phyloP scores from a whole-genome alignment of 306 rosid genomes.

The Trifolium dubium region DNA sequence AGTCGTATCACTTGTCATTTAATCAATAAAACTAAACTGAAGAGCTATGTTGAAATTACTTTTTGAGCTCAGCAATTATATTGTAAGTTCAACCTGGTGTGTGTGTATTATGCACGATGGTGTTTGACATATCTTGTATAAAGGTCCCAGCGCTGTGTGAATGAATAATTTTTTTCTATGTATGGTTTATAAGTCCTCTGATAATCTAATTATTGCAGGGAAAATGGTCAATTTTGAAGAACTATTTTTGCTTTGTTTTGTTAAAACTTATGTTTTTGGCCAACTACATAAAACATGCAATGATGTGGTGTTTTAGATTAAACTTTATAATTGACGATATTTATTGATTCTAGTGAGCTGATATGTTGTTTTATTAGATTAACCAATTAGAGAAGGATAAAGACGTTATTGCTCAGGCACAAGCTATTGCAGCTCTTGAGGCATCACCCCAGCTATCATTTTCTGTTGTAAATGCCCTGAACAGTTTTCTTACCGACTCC shows the following conservation, averaged over 20 bases:
- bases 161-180: background rate
- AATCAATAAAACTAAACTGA: conserved; percentile 15
- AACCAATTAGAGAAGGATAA: conserved; percentile 97
- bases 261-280: background rate
- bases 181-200: background rate
- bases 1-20: conserved; percentile 18
- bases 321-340: conserved; percentile 8
- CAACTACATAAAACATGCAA: conserved; percentile 22
- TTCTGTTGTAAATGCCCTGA: conserved; percentile 82
- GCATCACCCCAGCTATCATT: conserved; percentile 79
- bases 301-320: conserved; percentile 14
- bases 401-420: conserved; percentile 96
- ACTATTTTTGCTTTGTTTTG: conserved; percentile 1
- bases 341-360: conserved; percentile 45
- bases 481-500: conserved; percentile 85
- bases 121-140: background rate
- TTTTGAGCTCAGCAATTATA: conserved; percentile 2
- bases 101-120: background rate
- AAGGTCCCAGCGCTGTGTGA: background rate
- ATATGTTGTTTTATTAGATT: conserved; percentile 71
- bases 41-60: background rate
- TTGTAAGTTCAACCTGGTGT: background rate
- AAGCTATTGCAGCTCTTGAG: conserved; percentile 83
- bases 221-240: background rate
- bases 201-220: conserved; percentile 11